A percentile compares a stretch with the other conserved stretches of the same genome.
These are phyloP conservation scores for Leucosporidium scottii DNA, from an alignment of 768 basidiomycete genomes.

Conservation along the genomic window DNA sequence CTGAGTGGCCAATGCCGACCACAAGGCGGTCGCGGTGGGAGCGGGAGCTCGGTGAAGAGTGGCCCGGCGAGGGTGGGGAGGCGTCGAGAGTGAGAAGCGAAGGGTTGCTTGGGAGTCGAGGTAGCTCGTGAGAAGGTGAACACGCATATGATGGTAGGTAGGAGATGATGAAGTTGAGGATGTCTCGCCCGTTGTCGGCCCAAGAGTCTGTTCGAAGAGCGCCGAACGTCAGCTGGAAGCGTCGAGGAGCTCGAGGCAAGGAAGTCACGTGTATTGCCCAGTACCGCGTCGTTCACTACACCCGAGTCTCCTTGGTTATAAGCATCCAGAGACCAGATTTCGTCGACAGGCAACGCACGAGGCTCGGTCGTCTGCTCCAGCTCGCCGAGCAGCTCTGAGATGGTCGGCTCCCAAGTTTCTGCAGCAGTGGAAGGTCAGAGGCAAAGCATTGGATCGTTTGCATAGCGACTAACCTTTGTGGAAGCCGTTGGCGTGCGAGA, in stretches of 20 bases:
- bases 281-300: slow-evolving; percentile 55
- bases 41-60: neutral
- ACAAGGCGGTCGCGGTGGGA: slow-evolving; percentile 40
- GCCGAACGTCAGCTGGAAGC: neutral
- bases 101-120: neutral
- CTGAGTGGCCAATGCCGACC: slow-evolving; percentile 71
- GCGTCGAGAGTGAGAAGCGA: slow-evolving; percentile 45
- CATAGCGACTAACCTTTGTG: slow-evolving; percentile 6
- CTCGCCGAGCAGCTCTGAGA: neutral
- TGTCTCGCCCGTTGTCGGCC: slow-evolving; percentile 67
- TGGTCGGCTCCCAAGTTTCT: slow-evolving; percentile 12
- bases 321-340: slow-evolving; percentile 75
- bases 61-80: neutral
- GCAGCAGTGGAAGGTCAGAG: neutral
- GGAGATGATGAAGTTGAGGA: slow-evolving; percentile 62
- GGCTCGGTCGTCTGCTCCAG: neutral
- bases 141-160: slow-evolving; percentile 41
- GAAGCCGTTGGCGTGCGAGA: slow-evolving; percentile 7
- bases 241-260: slow-evolving; percentile 36
- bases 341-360: slow-evolving; percentile 47
- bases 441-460: no score
- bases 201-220: slow-evolving; percentile 43
- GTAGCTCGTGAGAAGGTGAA: slow-evolving; percentile 8
- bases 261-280: slow-evolving; percentile 47
- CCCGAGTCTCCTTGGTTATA: slow-evolving; percentile 79